A percentile compares a stretch with the other conserved stretches of the same genome.
phyloP scores from a whole-genome alignment of 441 rosid species.

The Gossypium schwendimanii region DNA sequence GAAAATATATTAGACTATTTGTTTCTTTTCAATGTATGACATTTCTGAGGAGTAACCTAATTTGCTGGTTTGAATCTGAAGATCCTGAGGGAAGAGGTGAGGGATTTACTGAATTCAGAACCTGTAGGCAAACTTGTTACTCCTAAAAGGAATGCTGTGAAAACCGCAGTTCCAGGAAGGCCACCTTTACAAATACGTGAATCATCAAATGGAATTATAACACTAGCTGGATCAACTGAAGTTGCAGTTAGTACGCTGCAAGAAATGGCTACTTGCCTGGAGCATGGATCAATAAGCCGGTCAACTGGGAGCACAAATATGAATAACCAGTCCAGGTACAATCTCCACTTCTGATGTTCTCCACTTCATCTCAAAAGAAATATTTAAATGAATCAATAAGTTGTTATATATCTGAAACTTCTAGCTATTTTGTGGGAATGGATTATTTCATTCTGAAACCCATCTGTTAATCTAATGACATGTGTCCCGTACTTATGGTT shows the following conservation, averaged over 20 bases:
- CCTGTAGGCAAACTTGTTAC: conserved; percentile 27
- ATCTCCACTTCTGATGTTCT: conserved; percentile 1
- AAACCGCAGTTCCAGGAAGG: conserved; percentile 35
- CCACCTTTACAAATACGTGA: conserved; percentile 59
- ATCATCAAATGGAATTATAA: conserved; percentile 57
- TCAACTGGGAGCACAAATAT: conserved; percentile 67
- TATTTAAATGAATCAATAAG: not conserved
- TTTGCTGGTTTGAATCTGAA: conserved; percentile 23
- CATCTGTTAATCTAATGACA: conserved; percentile 15
- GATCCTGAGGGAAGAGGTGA: conserved; percentile 70
- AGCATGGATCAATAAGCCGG: conserved; percentile 52
- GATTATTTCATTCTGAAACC: conserved; percentile 5
- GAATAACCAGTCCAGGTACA: conserved; percentile 57
- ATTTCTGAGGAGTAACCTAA: conserved; percentile 10
- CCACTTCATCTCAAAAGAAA: not conserved
- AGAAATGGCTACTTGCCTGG: conserved; percentile 59
- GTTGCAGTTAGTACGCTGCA: conserved; percentile 41
- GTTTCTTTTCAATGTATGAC: not conserved
- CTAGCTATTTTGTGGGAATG: not conserved
- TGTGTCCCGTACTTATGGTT: conserved; percentile 30
- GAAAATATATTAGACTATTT: not conserved
- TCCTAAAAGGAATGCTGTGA: conserved; percentile 40
- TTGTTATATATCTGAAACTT: not conserved
- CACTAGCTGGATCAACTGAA: conserved; percentile 56
- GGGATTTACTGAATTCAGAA: conserved; percentile 50